Base-by-base conservation (phyloP, 768 basidiomycete species). In the Lactarius quietus region DNA sequence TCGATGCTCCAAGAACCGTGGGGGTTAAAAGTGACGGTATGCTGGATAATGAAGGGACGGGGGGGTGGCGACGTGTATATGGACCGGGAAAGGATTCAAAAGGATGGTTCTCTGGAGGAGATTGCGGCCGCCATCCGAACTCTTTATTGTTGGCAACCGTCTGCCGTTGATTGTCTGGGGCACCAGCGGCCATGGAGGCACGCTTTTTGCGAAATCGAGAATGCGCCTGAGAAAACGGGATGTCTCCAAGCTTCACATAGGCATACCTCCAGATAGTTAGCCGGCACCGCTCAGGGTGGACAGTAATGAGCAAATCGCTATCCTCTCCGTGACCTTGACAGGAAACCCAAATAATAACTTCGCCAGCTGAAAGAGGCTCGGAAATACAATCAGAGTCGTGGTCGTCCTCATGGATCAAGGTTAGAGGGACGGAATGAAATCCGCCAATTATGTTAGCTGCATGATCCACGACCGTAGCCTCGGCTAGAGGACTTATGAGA, bases 241-340 rank as follows among this genome's bases (percentile, higher is more conserved):
- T 77, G 64, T 84, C 83, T 70, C 83, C 85, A 12, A 84, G 85
- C 67, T 84, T 84, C 65, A 87, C 74, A 69, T 87, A 88, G 0
- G 80, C 82, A 72, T 92, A 92, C 31, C 88, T 82, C 90, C 91
- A 93, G 45, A 92, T 74, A 2, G 87, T 83, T 2, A 92, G 69
- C 54, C 78, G 79, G 14, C 76, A 78, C 58, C 78, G 82, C 59
- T 83, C 83, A 8, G 78, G 73, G 64, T 89, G 80, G 29, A 88
- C 76, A 1, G 89, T 90, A 36, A 89, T 81, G 9, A 86, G 66
- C 5, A 89, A 72, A 39, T 86, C 77, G 65, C 82, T 76, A 18
- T 77, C 73, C 54, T 79, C 73, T 39, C 78, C 76, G 26, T 78
- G 75, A 26, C 75, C 76, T 20, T 77, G 78, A 63, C 77, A 66